Percentiles rank a stretch among this genome's conserved stretches.
These are phyloP conservation scores for Hypomyces rosellus DNA, from an alignment of 2,329 filamentous ascomycete genomes.

Conservation along the genomic window DNA sequence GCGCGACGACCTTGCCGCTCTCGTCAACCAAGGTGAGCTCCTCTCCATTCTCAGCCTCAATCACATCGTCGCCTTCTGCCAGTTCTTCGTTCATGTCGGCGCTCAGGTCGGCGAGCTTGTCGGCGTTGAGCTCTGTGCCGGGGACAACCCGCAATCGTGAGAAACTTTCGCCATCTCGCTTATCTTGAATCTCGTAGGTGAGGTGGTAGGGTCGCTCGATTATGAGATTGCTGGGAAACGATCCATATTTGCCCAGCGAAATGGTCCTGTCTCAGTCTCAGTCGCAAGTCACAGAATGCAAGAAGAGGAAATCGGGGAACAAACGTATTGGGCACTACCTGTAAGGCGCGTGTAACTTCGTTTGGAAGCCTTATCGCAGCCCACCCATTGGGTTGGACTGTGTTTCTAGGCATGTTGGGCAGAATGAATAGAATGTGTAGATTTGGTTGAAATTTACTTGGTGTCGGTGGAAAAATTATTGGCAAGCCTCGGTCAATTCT, in stretches of 20 bases:
- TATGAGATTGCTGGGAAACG: slow-evolving; percentile 82
- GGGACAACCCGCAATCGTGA: slow-evolving; percentile 71
- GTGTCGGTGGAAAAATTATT: slow-evolving; percentile 11
- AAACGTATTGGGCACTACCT: slow-evolving; percentile 56
- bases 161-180: slow-evolving; percentile 55
- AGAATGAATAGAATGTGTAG: background rate
- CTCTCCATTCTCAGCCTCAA: slow-evolving; percentile 31
- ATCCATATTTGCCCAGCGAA: slow-evolving; percentile 86
- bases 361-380: slow-evolving; percentile 54
- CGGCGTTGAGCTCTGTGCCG: slow-evolving; percentile 75
- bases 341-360: slow-evolving; percentile 50
- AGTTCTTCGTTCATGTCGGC: slow-evolving; percentile 29
- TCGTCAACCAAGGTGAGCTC: slow-evolving; percentile 40
- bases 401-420: slow-evolving; percentile 25
- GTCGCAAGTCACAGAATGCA: slow-evolving; percentile 7
- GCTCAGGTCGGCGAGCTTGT: slow-evolving; percentile 52
- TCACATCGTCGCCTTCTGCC: slow-evolving; percentile 38
- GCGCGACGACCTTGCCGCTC: slow-evolving; percentile 40
- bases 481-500: slow-evolving; percentile 13
- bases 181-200: slow-evolving; percentile 83
- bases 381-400: slow-evolving; percentile 51
- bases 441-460: background rate
- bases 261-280: slow-evolving; percentile 58
- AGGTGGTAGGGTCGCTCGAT: slow-evolving; percentile 87
- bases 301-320: slow-evolving; percentile 10